Evolutionary conservation across 257 asterid genomes (phyloP), one percentile per base, ranked within the genome.

Genomic region (Perilla frutescens): DNA sequence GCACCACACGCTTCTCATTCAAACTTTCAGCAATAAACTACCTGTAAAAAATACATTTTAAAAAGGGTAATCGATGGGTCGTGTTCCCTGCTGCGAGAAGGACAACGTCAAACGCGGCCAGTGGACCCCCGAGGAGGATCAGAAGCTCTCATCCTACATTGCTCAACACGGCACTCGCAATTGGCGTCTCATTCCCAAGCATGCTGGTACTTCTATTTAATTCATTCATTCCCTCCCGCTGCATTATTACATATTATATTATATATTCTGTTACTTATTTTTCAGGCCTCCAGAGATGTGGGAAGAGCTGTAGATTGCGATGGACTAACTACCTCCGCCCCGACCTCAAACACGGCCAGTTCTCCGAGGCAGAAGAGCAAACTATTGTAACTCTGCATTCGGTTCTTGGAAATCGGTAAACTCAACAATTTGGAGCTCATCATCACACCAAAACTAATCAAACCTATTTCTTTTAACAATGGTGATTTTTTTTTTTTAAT

Each of bases 311-410:
- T 49, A 72, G 98, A 59, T 59, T 94, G 75, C 75, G 99, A 5
- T 94, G 99, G 99, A 94, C 99, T 4, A 94, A 94, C 62, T 94
- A 94, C 81, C 97, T 94, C 61, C 90, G 97, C 1, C 99, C 99
- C 1, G 99, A 94, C 81, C 96, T 94, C 53, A 94, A 91, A 72
- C 99, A 90, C 69, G 98, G 98, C 32, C 97, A 88, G n/a, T 94
- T 94, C 85, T 84, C 98, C 0, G 96, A 94, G 14, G 83, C 83
- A 0, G 99, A 94, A 71, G 98, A 95, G 78, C 97, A 90, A 51
- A 87, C 96, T 7, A 92, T 95, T 3, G 90, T 95, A 53, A 95
- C 97, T 36, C 91, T 94, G 26, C 99, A 90, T 66, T 94, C 99
- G 1, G 97, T 94, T 67, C 96, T 94, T 10, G 97, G 99, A 64